Evolutionary conservation across 441 rosid species (phyloP).

Genomic region (Populus hybrid): DNA sequence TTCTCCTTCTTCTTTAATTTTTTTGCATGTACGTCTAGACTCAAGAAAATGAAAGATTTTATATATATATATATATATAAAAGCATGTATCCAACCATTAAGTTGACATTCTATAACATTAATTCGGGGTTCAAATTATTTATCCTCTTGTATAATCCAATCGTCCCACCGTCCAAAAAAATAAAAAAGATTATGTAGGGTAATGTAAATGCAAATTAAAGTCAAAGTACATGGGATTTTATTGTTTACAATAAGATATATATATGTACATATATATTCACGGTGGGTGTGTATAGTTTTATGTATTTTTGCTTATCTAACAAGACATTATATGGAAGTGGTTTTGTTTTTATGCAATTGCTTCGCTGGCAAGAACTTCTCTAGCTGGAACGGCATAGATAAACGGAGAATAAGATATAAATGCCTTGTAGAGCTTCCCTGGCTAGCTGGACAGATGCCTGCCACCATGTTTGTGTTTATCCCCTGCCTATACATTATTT

Average conservation of each 20-base stretch:
- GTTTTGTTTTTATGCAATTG: slow-evolving; percentile 21
- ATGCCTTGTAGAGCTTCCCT: slow-evolving; percentile 27
- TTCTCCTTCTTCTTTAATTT: neutral
- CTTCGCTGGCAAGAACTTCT: slow-evolving; percentile 37
- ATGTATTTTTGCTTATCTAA: neutral
- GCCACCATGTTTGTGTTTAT: slow-evolving; percentile 23
- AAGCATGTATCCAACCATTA: no score
- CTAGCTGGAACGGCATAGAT: slow-evolving; percentile 6
- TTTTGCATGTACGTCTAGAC: no score
- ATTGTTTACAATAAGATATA: neutral
- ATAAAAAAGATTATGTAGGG: neutral
- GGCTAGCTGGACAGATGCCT: slow-evolving; percentile 30
- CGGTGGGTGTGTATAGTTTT: neutral
- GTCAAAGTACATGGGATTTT: slow-evolving; percentile 13
- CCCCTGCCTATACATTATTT: neutral
- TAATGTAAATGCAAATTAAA: neutral
- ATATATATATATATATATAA: no score
- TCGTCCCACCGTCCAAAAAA: neutral
- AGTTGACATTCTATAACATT: no score
- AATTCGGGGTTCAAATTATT: no score
- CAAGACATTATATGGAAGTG: slow-evolving; percentile 14
- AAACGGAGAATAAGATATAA: slow-evolving; percentile 10
- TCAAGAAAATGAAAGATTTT: no score
- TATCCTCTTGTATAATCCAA: no score
- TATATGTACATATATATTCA: neutral